These are phyloP conservation scores for Ophidiomyces ophidiicola DNA, from an alignment of 2,329 filamentous ascomycete species.

Conservation along the genomic window DNA sequence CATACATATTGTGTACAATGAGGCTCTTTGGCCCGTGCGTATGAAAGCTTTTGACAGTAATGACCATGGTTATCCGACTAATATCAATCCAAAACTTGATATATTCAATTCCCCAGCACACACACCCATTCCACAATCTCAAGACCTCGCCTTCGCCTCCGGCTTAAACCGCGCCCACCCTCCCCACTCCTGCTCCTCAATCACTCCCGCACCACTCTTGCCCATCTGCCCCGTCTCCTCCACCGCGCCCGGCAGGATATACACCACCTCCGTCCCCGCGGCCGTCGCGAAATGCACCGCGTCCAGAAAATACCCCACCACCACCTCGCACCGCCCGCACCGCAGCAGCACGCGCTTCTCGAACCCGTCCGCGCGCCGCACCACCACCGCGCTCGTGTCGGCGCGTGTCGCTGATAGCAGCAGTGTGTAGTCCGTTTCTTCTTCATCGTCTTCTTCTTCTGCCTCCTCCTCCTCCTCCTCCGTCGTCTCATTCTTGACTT, in stretches of 20 bases:
- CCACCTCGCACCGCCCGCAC: constrained; percentile 49
- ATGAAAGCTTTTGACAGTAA: no score
- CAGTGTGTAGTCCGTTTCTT: constrained; percentile 35
- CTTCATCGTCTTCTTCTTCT: constrained; percentile 6
- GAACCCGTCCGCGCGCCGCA: constrained; percentile 50
- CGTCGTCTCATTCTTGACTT: constrained; percentile 6
- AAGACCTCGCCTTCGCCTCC: not conserved
- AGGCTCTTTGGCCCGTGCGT: no score
- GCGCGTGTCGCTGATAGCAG: constrained; percentile 39
- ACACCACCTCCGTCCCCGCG: constrained; percentile 39
- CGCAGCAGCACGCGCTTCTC: constrained; percentile 51
- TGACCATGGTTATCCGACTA: no score
- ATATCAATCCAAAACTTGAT: no score
- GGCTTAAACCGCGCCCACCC: constrained; percentile 17
- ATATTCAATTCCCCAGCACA: no score
- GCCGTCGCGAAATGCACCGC: constrained; percentile 34
- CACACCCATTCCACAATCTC: no score
- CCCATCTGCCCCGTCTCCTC: constrained; percentile 46
- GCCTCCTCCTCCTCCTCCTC: constrained; percentile 15
- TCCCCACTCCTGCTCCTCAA: constrained; percentile 28
- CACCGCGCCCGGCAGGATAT: constrained; percentile 49
- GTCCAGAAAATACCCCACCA: constrained; percentile 52
- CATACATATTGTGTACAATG: no score
- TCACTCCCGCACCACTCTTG: constrained; percentile 24
- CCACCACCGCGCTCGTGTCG: constrained; percentile 39